Base-by-base conservation (phyloP, 1,139 yeast species). In the Magnusiomyces tetraspermus region DNA sequence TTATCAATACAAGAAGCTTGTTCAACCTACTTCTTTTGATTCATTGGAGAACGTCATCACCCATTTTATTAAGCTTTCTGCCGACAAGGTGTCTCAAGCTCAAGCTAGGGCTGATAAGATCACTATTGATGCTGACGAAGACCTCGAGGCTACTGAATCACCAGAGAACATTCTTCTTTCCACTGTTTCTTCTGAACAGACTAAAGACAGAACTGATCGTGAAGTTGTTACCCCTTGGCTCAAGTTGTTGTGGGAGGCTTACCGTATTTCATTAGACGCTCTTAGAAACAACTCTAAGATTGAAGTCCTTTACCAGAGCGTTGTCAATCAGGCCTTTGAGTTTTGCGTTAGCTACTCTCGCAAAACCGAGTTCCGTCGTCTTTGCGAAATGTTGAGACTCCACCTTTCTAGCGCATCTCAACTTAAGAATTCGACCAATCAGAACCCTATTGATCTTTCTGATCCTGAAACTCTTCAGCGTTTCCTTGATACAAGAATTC, bases 191-290 rank as follows among this genome's bases (percentile, higher is more conserved):
- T 80, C 83, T 63, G 96, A 95, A 61, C 96, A 89, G 71, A 77
- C 92, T 52, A 82, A 83, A 62, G 96, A 86, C 71, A 83, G 97
- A 72, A 87, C 96, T 50, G 97, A 92, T 70, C 79, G 96, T 65
- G 97, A 89, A 67, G 82, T 89, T 59, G 92, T 92, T 54, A 86
- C 96, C 55, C 97, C 98, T 53, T 90, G 96, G 95, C 78, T 92
- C 68, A 82, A 94, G 71, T 90, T 92, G 71, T 76, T 89, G 61
- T 92, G 97, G 97, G 98, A 94, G 73, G 89, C 96, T 24, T 89
- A 85, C 74, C 82, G 97, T 71, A 82, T 95, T 49, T 86, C 83
- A 44, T 77, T 92, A 68, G 98, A 92, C 67, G 79, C 90, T 58
- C 77, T 92, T 69, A 83, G 97, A 72, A 90, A 90, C 77, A 92